Evolutionary conservation across 345 rosid genomes (phyloP), one percentile per base, ranked within the genome.

Genomic region (Dovyalis caffra): DNA sequence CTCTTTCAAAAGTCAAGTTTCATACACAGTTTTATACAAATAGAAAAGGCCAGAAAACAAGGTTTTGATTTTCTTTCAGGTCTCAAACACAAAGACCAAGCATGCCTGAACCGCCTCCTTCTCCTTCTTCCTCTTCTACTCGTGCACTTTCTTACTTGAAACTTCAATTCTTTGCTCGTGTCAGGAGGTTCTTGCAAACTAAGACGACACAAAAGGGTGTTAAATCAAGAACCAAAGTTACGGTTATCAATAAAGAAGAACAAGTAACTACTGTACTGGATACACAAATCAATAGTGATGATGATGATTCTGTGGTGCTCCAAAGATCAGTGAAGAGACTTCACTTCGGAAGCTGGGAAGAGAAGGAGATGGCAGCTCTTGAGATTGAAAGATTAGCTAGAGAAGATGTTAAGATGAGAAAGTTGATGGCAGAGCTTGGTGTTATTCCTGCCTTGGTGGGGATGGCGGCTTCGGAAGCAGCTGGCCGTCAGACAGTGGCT

Each of bases 391-490:
- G 78, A 68, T 78, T 95, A 45, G 92, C 96, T 15, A 77, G 84
- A 76, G 85, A 86, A 74, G 96, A 91, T 69, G 79, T 65, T 61
- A 86, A 86, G 74, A 79, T 76, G 18, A 84, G 86, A 77, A 91
- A 86, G 78, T 78, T 87, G 78, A 89, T 95, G 89, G 97, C 88
- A 1, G 97, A 91, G 85, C 97, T 95, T 0, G 97, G 99, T 18
- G 99, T 95, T 34, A 72, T 93, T 40, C 92, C 84, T 57, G 87
- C 84, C 77, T 83, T 95, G 82, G 98, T 95, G 21, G 92, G 86
- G 23, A 89, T 95, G 92, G 84, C 80, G 8, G 83, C 76, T 32
- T 71, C 88, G 0, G 87, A 86, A n/a, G 85, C 72, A 6, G 68
- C 58, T 49, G 40, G 78, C 25, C 91, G 87, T 71, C 90, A 85